These are phyloP conservation scores for Chaetomium tenue DNA, from an alignment of 495 filamentous ascomycete genomes.

Conservation along the genomic window DNA sequence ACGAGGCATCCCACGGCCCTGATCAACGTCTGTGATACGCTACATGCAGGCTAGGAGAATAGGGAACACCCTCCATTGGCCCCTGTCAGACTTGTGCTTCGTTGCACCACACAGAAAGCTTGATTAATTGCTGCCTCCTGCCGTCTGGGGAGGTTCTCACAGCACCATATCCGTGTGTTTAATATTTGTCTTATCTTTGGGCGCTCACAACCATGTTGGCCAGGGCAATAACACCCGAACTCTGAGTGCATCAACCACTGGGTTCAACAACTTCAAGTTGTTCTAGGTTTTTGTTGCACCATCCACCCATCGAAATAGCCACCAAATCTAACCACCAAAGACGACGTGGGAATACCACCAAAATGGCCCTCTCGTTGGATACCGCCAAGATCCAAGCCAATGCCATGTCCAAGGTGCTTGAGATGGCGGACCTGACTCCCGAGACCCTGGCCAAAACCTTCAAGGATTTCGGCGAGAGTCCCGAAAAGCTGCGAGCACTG, in stretches of 20 bases:
- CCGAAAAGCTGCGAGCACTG: slow-evolving; percentile 34
- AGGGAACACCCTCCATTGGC: background rate
- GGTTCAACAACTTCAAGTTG: background rate
- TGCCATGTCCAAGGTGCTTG: slow-evolving; percentile 10
- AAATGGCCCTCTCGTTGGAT: background rate
- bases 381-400: background rate
- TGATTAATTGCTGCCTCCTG: background rate
- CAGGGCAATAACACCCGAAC: too few species aligned
- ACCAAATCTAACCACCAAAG: background rate
- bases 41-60: background rate
- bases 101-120: background rate
- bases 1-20: background rate
- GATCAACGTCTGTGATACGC: slow-evolving; percentile 10
- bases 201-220: too few species aligned
- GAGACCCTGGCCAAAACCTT: slow-evolving; percentile 29
- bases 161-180: too few species aligned
- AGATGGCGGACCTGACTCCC: slow-evolving; percentile 22
- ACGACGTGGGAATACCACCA: background rate
- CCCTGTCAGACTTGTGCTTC: background rate
- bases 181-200: too few species aligned
- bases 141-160: background rate
- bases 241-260: background rate
- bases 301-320: background rate
- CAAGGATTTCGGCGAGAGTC: slow-evolving; percentile 29
- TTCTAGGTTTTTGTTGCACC: background rate